phyloP scores from a whole-genome alignment of 2,329 filamentous ascomycete species.

The Xylaria arbuscula region DNA sequence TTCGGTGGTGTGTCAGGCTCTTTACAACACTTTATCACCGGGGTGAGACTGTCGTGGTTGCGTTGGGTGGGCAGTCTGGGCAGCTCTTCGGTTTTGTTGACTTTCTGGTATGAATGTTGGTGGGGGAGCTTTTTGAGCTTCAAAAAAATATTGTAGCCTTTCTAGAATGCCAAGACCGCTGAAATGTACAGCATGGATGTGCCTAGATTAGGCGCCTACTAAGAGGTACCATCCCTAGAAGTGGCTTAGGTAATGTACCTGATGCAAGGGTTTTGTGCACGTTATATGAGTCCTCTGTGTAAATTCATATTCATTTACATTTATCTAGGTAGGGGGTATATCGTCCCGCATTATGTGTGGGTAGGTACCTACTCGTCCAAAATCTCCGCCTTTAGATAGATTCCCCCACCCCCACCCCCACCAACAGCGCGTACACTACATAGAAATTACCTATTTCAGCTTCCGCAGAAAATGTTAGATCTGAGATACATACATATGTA shows the following conservation, averaged over 20 bases:
- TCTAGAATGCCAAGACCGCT: constrained; percentile 33
- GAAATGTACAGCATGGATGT: background rate
- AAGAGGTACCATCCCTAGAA: background rate
- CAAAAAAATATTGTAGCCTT: constrained; percentile 64
- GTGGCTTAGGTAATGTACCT: background rate
- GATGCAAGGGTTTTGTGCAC: background rate
- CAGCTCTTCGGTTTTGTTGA: constrained; percentile 39
- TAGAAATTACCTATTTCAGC: no score
- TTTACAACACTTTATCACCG: background rate
- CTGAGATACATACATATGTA: no score
- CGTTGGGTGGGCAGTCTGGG: constrained; percentile 2
- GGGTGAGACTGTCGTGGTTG: constrained; percentile 13
- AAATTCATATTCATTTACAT: no score
- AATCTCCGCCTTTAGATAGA: no score
- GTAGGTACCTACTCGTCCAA: no score
- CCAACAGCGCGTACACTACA: no score
- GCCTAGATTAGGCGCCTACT: constrained; percentile 1
- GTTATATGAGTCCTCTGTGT: no score
- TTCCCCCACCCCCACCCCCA: no score
- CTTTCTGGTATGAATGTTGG: constrained; percentile 38
- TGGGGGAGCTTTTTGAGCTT: constrained; percentile 56
- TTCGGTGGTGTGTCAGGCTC: constrained; percentile 14
- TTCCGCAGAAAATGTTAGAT: no score
- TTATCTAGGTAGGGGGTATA: no score
- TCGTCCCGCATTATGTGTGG: no score